Evolutionary conservation across 2,329 filamentous ascomycete genomes (phyloP).

Genomic region (Pestalotiopsis fici): DNA sequence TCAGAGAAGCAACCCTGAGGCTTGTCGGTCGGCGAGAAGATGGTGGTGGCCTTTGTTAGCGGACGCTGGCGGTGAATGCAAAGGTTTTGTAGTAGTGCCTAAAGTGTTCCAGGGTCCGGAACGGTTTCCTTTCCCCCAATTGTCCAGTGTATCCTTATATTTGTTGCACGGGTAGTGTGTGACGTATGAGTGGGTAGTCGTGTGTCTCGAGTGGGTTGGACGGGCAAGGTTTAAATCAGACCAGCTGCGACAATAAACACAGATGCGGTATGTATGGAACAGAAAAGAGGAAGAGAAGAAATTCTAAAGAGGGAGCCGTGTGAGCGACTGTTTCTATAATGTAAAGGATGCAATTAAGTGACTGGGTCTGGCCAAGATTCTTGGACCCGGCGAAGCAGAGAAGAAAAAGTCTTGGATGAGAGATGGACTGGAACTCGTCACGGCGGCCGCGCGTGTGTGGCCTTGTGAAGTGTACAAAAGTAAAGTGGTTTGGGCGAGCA

Average conservation of each 20-base stretch:
- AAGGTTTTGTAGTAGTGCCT: not conserved
- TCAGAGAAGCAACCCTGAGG: not conserved
- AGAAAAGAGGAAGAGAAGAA: not conserved
- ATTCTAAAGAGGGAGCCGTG: not conserved
- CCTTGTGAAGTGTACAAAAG: not conserved
- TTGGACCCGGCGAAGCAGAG: not conserved
- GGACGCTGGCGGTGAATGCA: not conserved
- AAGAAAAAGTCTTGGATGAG: not conserved
- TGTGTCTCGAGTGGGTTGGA: not conserved
- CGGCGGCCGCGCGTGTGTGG: not conserved
- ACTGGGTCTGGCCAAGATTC: not conserved
- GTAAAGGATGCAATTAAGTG: not conserved
- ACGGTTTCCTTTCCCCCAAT: not conserved
- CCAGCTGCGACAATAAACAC: not conserved
- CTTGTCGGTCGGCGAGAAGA: not conserved
- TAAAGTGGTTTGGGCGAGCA: not conserved
- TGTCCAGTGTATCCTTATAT: not conserved
- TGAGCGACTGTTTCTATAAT: not conserved
- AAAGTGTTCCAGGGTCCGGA: not conserved
- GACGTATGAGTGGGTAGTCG: not conserved
- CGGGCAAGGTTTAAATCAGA: not conserved
- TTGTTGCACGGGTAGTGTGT: not conserved
- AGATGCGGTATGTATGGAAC: not conserved
- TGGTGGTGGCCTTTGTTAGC: not conserved
- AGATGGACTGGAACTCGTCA: not conserved